Evolutionary conservation across 2,329 filamentous ascomycete species (phyloP), one percentile per base, ranked within the genome.

Genomic region (Apiospora saccharicola): DNA sequence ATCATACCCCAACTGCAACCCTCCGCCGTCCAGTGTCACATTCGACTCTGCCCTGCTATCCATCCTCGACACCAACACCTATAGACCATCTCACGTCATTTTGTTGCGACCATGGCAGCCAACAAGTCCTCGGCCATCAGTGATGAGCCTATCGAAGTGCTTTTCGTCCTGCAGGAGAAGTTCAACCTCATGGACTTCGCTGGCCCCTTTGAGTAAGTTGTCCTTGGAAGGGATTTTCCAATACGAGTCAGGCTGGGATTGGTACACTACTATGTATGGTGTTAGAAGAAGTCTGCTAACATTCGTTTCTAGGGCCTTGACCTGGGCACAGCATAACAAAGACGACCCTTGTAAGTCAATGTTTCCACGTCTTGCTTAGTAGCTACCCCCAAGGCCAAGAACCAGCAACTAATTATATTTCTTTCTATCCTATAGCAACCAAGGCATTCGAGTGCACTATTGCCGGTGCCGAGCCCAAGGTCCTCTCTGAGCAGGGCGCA

Each of bases 401-500:
- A 41, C 34, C 57, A 41, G 22, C 34, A 41, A n/a, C 57, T 64
- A 41, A 64, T 34, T 6, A n/a, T 6, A n/a, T n/a, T 1, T 41
- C 19, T 19, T 57, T 19, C 12, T 8, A 53, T 24, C 19, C 22
- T 70, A 34, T 26, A 90, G 88, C 80, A 74, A 84, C 84, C 80
- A 88, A 86, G 78, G 89, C 89, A 70, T 91, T 91, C 79, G 88
- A 90, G 73, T 83, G 87, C 78, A 90, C 88, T 77, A 82, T 90
- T 74, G 87, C 86, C 47, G 85, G 82, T 44, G 83, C 83, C 74
- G 88, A 90, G 77, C 82, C 86, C 77, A 86, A 88, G 82, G 85
- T 89, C 64, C 79, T 90, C 69, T 89, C 88, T 37, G 81, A 84
- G 57, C 86, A 94, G 82, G 93, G 93, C 76, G 88, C 92, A 79